phyloP scores from a whole-genome alignment of 345 rosid genomes.

The Pistacia atlantica region DNA sequence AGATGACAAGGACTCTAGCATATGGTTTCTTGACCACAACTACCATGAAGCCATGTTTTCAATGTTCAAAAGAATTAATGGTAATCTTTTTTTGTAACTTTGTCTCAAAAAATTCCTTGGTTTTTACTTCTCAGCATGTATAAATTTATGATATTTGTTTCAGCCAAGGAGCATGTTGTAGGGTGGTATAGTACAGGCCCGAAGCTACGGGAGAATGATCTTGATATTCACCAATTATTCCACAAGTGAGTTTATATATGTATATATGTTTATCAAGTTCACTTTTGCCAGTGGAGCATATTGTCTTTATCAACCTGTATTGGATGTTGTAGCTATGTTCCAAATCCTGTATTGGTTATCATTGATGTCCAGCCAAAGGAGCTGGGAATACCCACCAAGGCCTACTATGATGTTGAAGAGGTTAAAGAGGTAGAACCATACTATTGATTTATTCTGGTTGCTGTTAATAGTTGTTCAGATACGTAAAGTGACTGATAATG shows the following conservation, averaged over 20 bases:
- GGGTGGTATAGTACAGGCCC: constrained; percentile 99
- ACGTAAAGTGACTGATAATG: neutral
- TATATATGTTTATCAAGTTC: neutral
- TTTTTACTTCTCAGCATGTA: neutral
- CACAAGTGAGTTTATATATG: constrained; percentile 46
- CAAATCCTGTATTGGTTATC: constrained; percentile 85
- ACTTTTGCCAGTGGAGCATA: neutral
- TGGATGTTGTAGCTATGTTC: constrained; percentile 66
- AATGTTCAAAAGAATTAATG: constrained; percentile 97
- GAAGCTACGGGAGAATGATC: constrained; percentile 86
- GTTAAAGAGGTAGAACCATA: constrained; percentile 58
- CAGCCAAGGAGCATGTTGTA: constrained; percentile 97
- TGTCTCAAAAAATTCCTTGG: neutral
- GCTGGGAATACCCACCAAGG: constrained; percentile 87
- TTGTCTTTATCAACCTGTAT: neutral
- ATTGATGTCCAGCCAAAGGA: constrained; percentile 93
- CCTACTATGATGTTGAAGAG: constrained; percentile 85
- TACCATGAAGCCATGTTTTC: constrained; percentile 96
- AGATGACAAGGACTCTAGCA: constrained; percentile 87
- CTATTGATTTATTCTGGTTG: neutral
- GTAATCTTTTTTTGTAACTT: constrained; percentile 29
- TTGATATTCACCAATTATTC: constrained; percentile 75
- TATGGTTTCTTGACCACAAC: constrained; percentile 98
- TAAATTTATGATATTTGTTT: constrained; percentile 25
- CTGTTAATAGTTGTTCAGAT: neutral